phyloP scores from a whole-genome alignment of 306 rosid genomes.

The Delonix regia region DNA sequence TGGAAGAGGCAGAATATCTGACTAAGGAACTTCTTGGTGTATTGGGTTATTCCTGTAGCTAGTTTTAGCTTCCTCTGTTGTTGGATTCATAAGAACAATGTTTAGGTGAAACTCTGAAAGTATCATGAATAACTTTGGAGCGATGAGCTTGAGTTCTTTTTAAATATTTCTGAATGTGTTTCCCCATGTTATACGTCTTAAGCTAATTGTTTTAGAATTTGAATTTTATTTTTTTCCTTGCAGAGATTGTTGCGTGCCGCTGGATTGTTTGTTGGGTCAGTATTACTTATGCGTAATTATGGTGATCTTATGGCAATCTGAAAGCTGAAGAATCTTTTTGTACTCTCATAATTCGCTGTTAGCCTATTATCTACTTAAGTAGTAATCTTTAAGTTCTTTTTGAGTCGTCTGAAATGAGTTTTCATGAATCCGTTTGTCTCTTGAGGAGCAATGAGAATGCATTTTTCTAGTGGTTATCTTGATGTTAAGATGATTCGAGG shows the following conservation, averaged over 20 bases:
- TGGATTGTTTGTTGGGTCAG: slow-evolving; percentile 77
- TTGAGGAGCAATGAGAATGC: slow-evolving; percentile 1
- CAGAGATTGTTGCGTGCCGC: slow-evolving; percentile 87
- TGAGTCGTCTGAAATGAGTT: slow-evolving; percentile 14
- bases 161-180: not conserved
- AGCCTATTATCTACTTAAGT: slow-evolving; percentile 16
- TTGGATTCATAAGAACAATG: not conserved
- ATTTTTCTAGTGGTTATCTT: slow-evolving; percentile 10
- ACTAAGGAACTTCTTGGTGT: not conserved
- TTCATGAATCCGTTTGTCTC: slow-evolving; percentile 4
- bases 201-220: slow-evolving; percentile 8
- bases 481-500: not conserved
- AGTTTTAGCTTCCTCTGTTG: not conserved
- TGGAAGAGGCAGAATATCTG: not conserved
- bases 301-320: slow-evolving; percentile 92
- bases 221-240: slow-evolving; percentile 24
- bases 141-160: not conserved
- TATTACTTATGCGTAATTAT: slow-evolving; percentile 69
- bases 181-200: not conserved
- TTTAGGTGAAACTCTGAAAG: not conserved
- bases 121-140: slow-evolving; percentile 25
- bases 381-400: not conserved
- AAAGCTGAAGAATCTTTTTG: slow-evolving; percentile 33
- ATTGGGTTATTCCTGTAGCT: not conserved
- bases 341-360: slow-evolving; percentile 27